Evolutionary conservation across 345 rosid genomes (phyloP), one percentile per base, ranked within the genome.

Genomic region (Bruguiera sexangula): DNA sequence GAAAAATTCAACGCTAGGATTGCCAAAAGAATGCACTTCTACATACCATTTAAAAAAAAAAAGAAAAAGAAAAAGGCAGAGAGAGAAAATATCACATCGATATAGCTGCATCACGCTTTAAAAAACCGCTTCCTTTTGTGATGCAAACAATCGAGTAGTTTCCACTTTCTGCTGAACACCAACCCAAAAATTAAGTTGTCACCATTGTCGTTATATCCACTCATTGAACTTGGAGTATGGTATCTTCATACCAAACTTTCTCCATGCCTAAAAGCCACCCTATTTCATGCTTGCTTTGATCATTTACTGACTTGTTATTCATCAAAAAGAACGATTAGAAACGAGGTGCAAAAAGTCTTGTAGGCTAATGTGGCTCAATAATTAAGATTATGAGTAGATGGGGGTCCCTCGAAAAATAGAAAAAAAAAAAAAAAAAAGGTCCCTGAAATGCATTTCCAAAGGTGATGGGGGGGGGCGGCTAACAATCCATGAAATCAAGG

Each of bases 251-350:
- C 27, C 66, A 72, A 68, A 79, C 7, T 32, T 32, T 6, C 36
- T 32, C 36, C 36, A 1, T 32, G 8, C 3, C 50, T 13, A 13
- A 56, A 75, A 65, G 71, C 31, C 9, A 48, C 66, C 73, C 32
- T 20, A 52, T 67, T 71, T 73, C 66, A 1, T 51, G 76, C 66
- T 51, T 22, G 66, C 53, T 59, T 66, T 50, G 67, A 73, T 73
- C 62, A 71, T 72, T 62, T 3, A 3, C 6, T 13, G 50, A 56
- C 46, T 30, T 15, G 56, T 51, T 48, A 22, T 66, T 78, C 65
- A 65, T 50, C 20, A 55, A 13, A 32, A 54, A 16, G 64, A 43
- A 68, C 46, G 18, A 27, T 51, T 75, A 13, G 5, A 1, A 50
- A 60, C 51, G 7, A 22, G 46, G 11, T 21, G 26, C 67, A 48